These are phyloP conservation scores for Linum tenue DNA, from an alignment of 345 rosid genomes.

Conservation along the genomic window DNA sequence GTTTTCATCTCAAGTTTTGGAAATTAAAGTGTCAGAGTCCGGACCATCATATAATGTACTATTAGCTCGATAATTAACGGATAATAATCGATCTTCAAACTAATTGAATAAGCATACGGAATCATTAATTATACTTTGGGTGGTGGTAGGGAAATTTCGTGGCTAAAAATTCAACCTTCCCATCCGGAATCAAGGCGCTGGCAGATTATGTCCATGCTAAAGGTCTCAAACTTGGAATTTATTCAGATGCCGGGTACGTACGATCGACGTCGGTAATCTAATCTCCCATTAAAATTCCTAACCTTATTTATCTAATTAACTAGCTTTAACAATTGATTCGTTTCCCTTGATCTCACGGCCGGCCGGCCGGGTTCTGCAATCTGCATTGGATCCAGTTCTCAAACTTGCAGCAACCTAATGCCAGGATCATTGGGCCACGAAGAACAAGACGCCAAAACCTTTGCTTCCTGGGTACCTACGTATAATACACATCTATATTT, in stretches of 20 bases:
- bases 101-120: too few species aligned
- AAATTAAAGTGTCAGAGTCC: too few species aligned
- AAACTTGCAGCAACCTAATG: constrained; percentile 1
- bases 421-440: constrained; percentile 8
- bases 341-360: too few species aligned
- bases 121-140: too few species aligned
- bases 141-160: neutral
- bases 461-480: constrained; percentile 11
- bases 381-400: neutral
- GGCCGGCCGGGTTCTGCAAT: too few species aligned
- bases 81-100: too few species aligned
- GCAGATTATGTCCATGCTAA: constrained; percentile 7
- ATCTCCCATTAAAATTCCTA: neutral
- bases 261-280: too few species aligned
- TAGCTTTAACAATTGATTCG: neutral
- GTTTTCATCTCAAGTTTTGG: too few species aligned
- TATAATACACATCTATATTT: neutral
- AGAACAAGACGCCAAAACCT: constrained; percentile 7
- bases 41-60: too few species aligned
- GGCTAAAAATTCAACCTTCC: constrained; percentile 1
- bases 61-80: too few species aligned
- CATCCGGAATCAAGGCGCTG: constrained; percentile 8
- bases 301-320: neutral
- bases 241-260: constrained; percentile 6
- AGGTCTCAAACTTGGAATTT: constrained; percentile 9